These are phyloP conservation scores for Pseudohalonectria lignicola DNA, from an alignment of 2,329 filamentous ascomycete genomes.

Conservation along the genomic window DNA sequence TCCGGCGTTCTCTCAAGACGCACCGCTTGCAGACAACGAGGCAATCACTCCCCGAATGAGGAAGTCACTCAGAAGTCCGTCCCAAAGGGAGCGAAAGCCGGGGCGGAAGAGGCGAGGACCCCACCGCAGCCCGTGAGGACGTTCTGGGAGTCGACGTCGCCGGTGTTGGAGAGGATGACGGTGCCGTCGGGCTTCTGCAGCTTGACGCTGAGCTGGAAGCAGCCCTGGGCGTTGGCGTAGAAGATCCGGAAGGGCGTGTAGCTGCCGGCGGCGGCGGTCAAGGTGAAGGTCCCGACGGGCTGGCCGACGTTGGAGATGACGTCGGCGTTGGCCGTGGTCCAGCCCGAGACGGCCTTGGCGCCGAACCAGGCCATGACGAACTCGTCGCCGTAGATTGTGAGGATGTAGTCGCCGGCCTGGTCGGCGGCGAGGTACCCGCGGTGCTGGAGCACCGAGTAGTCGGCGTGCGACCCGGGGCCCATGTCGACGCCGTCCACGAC, in stretches of 20 bases:
- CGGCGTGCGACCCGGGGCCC: not conserved
- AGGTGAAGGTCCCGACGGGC: not conserved
- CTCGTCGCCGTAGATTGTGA: not conserved
- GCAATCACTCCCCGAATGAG: no score
- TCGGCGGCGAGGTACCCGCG: not conserved
- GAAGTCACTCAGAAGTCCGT: no score
- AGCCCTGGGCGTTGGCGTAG: slow-evolving; percentile 1
- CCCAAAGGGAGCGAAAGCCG: not conserved
- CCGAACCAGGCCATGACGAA: not conserved
- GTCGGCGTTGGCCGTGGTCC: not conserved
- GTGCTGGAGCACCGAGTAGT: not conserved
- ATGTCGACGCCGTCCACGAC: not conserved
- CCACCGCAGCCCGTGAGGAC: not conserved
- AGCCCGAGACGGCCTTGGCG: not conserved
- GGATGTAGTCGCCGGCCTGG: not conserved
- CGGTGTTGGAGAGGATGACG: not conserved
- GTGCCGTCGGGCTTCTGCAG: not conserved
- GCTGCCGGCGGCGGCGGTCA: not conserved
- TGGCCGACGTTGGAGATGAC: not conserved
- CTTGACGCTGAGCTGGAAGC: not conserved
- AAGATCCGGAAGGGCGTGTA: not conserved
- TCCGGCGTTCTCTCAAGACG: no score
- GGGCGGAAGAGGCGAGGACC: not conserved
- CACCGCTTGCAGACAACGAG: no score
- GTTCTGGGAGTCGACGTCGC: not conserved